Base-by-base conservation (phyloP, 495 filamentous ascomycete genomes). In the Aspergillus cristatus region DNA sequence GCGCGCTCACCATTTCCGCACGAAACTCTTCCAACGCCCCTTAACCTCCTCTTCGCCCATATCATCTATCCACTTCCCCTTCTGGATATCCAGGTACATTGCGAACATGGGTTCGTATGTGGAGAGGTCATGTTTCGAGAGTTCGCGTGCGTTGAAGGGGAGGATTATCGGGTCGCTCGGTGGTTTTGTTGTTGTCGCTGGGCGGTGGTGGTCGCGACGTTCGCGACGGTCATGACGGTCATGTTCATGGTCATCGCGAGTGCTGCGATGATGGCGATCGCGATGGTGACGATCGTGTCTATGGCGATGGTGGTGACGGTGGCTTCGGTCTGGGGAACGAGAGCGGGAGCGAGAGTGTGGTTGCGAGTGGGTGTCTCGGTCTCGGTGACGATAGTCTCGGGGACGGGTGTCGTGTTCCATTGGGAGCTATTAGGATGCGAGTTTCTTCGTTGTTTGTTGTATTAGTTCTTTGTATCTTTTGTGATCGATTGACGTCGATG, bases 1-100 rank as follows among this genome's bases (percentile, higher is more conserved):
- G 11, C n/a, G 14, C 14, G 6, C 11, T 48, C 75, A 86, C 91
- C 91, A 98, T 71, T 88, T 90, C 2, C 73, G 63, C 11, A 86
- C 55, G 52, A 96, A 98, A 54, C 88, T 90, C 65, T 94, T 95
- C 86, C 89, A 98, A 28, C 91, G 65, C 1, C 90, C 91, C 32
- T 73, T 79, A 0, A 77, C 54, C 51, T 97, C 90, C 11, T 73
- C 64, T 37, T 81, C 77, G 28, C 68, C 62, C 28, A 98, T 53
- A 2, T 76, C 70, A 15, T 75, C 66, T 0, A 97, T 58, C 17
- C 71, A 46, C 2, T 84, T 54, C 7, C 74, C 63, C 60, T 98
- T 97, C 53, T 96, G 90, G 12, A 95, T 78, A 47, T 94, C 85
- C 17, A 98, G 70, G 52, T 97, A 98, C 46, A 81, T 70, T 16